Evolutionary conservation across 305 asterid species (phyloP).

Genomic region (Ilex paraguariensis): DNA sequence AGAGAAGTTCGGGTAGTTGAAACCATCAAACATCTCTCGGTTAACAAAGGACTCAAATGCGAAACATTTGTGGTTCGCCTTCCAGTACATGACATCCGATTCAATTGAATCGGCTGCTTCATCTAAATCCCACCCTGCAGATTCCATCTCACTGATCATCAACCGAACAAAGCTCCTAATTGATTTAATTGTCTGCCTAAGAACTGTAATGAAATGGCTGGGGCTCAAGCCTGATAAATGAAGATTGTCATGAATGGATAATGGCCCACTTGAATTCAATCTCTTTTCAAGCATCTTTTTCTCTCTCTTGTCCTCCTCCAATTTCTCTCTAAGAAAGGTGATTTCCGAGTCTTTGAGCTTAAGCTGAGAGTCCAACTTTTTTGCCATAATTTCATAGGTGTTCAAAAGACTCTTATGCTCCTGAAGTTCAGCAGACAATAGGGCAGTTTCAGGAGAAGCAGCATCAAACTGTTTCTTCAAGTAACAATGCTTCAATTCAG

Average conservation of each 20-base stretch:
- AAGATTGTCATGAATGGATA: slow-evolving; percentile 28
- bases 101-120: slow-evolving; percentile 54
- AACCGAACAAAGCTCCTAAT: slow-evolving; percentile 52
- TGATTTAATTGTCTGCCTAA: slow-evolving; percentile 44
- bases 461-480: slow-evolving; percentile 48
- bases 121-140: slow-evolving; percentile 70
- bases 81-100: slow-evolving; percentile 46
- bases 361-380: slow-evolving; percentile 61
- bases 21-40: slow-evolving; percentile 65
- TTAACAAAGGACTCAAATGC: slow-evolving; percentile 76
- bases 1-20: slow-evolving; percentile 45
- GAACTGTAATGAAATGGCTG: slow-evolving; percentile 42
- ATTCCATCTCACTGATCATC: slow-evolving; percentile 53
- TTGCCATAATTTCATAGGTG: slow-evolving; percentile 54
- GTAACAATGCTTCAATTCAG: slow-evolving; percentile 62
- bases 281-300: slow-evolving; percentile 52
- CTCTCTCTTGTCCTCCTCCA: slow-evolving; percentile 50
- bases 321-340: slow-evolving; percentile 61
- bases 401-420: slow-evolving; percentile 57
- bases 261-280: slow-evolving; percentile 46
- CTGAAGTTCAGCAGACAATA: slow-evolving; percentile 47
- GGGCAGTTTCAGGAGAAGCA: slow-evolving; percentile 44
- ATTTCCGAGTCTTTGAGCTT: slow-evolving; percentile 81
- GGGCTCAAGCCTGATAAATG: slow-evolving; percentile 39
- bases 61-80: slow-evolving; percentile 42